Percentiles rank a stretch among this genome's conserved stretches.
Conservation (phyloP, 2,329 filamentous ascomycete genomes). For the Huntiella moniliformis region DNA sequence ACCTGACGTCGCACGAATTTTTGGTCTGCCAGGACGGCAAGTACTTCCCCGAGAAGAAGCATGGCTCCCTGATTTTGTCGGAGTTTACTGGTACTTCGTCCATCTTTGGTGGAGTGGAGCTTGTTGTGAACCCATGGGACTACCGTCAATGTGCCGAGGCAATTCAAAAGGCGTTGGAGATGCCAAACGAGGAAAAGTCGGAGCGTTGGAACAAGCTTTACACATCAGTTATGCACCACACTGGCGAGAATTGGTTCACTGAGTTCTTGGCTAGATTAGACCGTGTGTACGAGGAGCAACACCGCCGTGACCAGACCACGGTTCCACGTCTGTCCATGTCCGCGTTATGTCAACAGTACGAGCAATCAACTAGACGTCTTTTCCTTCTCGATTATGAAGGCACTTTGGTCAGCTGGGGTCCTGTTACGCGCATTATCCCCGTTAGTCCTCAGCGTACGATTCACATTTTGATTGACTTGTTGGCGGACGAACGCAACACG, state of each 20-base stretch:
- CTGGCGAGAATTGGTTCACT: slow-evolving; percentile 72
- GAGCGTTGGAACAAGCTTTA: slow-evolving; percentile 57
- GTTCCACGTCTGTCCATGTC: slow-evolving; percentile 66
- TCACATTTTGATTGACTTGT: slow-evolving; percentile 62
- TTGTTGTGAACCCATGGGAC: slow-evolving; percentile 90
- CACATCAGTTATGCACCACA: slow-evolving; percentile 57
- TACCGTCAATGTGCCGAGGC: slow-evolving; percentile 75
- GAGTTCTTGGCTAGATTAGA: slow-evolving; percentile 53
- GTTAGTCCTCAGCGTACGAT: slow-evolving; percentile 70
- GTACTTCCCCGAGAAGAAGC: slow-evolving; percentile 49
- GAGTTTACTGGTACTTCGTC: slow-evolving; percentile 89
- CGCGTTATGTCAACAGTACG: slow-evolving; percentile 46
- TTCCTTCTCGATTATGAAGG: slow-evolving; percentile 92
- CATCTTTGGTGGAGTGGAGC: slow-evolving; percentile 60
- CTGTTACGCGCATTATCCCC: slow-evolving; percentile 65
- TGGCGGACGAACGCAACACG: slow-evolving; percentile 61
- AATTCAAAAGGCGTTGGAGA: slow-evolving; percentile 67
- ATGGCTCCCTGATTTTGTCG: slow-evolving; percentile 77
- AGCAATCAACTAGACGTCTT: slow-evolving; percentile 45
- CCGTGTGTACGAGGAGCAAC: slow-evolving; percentile 65
- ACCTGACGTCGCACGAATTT: slow-evolving; percentile 85
- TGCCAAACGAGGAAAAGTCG: slow-evolving; percentile 55
- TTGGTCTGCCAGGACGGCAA: slow-evolving; percentile 81
- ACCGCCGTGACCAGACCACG: slow-evolving; percentile 64
- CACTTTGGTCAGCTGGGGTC: slow-evolving; percentile 73